Percentiles rank a stretch among this genome's conserved stretches.
phyloP scores from a whole-genome alignment of 306 rosid species.

The Acacia melanoxylon region DNA sequence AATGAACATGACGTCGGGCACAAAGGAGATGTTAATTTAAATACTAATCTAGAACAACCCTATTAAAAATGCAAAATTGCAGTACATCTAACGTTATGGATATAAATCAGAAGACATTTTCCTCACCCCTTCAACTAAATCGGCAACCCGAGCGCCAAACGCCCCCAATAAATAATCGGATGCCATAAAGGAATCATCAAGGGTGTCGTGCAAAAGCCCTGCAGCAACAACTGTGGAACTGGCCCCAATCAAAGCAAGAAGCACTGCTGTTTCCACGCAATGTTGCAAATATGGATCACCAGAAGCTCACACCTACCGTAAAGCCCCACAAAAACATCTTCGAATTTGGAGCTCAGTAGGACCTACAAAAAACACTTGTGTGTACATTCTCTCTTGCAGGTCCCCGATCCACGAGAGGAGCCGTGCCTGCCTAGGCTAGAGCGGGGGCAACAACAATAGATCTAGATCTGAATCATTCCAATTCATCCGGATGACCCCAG shows the following conservation, averaged over 20 bases:
- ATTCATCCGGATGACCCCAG: slow-evolving; percentile 42
- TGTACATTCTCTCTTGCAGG: too few species aligned
- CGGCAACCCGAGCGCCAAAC: slow-evolving; percentile 85
- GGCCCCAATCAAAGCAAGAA: slow-evolving; percentile 89
- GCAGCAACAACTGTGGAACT: slow-evolving; percentile 92
- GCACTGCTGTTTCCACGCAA: slow-evolving; percentile 92
- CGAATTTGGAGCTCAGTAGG: slow-evolving; percentile 78
- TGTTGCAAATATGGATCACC: slow-evolving; percentile 96
- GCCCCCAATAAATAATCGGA: slow-evolving; percentile 65
- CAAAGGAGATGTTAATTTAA: neutral
- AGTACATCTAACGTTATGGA: neutral
- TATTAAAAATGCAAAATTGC: slow-evolving; percentile 18
- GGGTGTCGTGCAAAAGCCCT: slow-evolving; percentile 95
- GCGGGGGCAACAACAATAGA: too few species aligned
- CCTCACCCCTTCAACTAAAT: slow-evolving; percentile 93
- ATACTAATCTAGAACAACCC: slow-evolving; percentile 18
- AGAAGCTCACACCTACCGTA: slow-evolving; percentile 75
- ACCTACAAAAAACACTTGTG: too few species aligned
- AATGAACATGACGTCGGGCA: neutral
- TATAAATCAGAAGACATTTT: slow-evolving; percentile 23
- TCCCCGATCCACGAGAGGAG: too few species aligned
- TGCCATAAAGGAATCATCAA: slow-evolving; percentile 80
- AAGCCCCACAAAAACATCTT: slow-evolving; percentile 59
- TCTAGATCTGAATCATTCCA: neutral
- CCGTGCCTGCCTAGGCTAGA: too few species aligned